These are phyloP conservation scores for Dendrobium officinale DNA, from an alignment of 106 monocot genomes.

Conservation along the genomic window DNA sequence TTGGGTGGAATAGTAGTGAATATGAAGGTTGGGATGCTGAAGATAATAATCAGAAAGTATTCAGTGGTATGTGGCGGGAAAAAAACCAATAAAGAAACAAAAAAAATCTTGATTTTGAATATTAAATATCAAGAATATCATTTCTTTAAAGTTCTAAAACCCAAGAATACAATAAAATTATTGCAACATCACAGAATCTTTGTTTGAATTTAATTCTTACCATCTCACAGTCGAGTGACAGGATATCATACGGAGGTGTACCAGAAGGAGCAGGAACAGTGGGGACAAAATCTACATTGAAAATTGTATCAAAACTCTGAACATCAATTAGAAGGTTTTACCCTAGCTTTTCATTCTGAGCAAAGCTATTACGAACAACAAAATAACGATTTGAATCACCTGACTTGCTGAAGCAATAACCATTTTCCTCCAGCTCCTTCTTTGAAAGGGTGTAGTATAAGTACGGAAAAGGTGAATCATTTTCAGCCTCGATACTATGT, in stretches of 20 bases:
- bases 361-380: background rate
- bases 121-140: background rate
- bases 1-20: background rate
- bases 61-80: background rate
- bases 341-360: background rate
- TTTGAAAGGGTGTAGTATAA: constrained; percentile 73
- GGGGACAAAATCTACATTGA: constrained; percentile 3
- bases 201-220: background rate
- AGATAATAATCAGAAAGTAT: background rate
- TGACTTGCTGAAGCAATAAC: constrained; percentile 58
- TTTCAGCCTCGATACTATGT: constrained; percentile 22
- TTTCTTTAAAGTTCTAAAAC: background rate
- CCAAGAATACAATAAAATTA: background rate
- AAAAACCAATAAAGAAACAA: background rate
- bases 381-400: constrained; percentile 25
- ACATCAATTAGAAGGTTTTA: too few species aligned
- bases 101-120: background rate
- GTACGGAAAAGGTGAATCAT: constrained; percentile 70
- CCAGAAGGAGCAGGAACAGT: constrained; percentile 4
- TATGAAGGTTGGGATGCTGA: background rate
- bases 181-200: background rate
- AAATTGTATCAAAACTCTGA: background rate
- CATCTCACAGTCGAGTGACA: constrained; percentile 11
- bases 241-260: background rate
- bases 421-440: constrained; percentile 80